These are phyloP conservation scores for Apophysomyces trapeziformis DNA, from an alignment of 371 early-diverging fungal species.

Conservation along the genomic window DNA sequence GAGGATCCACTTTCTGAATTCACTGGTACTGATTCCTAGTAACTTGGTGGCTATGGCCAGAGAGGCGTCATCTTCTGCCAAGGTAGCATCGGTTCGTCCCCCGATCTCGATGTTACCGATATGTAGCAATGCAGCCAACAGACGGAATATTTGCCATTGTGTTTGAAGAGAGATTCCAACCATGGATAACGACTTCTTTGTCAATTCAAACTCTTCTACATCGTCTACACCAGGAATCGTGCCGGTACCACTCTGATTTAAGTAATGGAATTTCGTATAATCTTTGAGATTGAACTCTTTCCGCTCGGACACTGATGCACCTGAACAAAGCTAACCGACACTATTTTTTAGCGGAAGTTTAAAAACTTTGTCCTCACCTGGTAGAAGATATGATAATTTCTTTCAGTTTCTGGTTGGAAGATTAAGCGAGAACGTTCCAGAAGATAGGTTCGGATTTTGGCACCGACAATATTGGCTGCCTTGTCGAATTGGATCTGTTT, in stretches of 20 bases:
- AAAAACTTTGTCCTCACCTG: slow-evolving; percentile 49
- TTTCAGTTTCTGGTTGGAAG: slow-evolving; percentile 90
- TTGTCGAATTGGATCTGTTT: slow-evolving; percentile 80
- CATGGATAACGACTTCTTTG: slow-evolving; percentile 82
- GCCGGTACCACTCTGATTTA: slow-evolving; percentile 86
- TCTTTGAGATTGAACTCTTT: slow-evolving; percentile 77
- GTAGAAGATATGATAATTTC: slow-evolving; percentile 99
- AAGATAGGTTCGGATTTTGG: slow-evolving; percentile 96
- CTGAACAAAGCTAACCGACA: slow-evolving; percentile 76
- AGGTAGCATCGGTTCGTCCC: slow-evolving; percentile 71
- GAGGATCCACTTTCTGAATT: slow-evolving; percentile 89
- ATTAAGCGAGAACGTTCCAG: slow-evolving; percentile 98
- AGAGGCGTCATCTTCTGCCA: slow-evolving; percentile 73
- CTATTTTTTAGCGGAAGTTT: background rate
- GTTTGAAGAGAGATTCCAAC: slow-evolving; percentile 83
- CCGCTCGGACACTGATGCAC: slow-evolving; percentile 80
- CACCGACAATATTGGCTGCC: slow-evolving; percentile 88
- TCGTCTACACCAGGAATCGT: slow-evolving; percentile 90
- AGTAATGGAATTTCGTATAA: slow-evolving; percentile 84
- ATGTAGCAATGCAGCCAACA: slow-evolving; percentile 91
- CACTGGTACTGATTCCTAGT: slow-evolving; percentile 72
- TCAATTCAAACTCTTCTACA: slow-evolving; percentile 86
- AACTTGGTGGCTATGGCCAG: slow-evolving; percentile 68
- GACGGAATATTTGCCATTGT: slow-evolving; percentile 91
- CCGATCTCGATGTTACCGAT: slow-evolving; percentile 90